Evolutionary conservation across 108 stramenopile species (phyloP).

Genomic region (Aurantiochytrium sp.): DNA sequence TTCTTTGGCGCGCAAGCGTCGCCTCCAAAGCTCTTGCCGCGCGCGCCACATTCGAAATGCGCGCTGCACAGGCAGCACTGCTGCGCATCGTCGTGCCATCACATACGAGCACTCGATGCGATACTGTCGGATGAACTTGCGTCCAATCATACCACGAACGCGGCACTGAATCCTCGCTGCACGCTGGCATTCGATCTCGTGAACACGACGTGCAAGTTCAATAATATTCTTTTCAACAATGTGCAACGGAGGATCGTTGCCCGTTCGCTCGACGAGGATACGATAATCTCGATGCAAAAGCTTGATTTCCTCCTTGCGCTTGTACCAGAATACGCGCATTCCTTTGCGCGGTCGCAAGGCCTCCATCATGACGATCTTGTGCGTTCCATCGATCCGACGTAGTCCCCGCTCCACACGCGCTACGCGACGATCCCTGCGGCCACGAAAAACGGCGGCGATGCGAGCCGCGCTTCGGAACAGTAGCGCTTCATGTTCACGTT

Average conservation of each 20-base stretch:
- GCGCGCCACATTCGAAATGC: background rate
- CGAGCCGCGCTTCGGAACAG: background rate
- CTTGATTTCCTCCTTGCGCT: background rate
- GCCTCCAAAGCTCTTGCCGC: background rate
- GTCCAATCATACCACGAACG: conserved; percentile 1
- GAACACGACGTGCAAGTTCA: background rate
- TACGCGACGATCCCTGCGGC: background rate
- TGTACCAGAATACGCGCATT: conserved; percentile 18
- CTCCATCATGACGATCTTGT: background rate
- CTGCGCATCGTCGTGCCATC: background rate
- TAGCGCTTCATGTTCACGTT: background rate
- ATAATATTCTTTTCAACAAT: conserved; percentile 4
- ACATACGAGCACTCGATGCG: background rate
- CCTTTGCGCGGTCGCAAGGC: background rate
- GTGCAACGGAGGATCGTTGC: background rate
- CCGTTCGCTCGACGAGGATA: background rate
- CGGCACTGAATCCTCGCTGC: background rate
- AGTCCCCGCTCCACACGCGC: background rate
- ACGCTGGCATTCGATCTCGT: background rate
- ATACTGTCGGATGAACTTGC: conserved; percentile 2
- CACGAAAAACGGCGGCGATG: background rate
- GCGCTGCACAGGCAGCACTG: background rate
- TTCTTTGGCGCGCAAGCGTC: background rate
- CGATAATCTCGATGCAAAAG: background rate
- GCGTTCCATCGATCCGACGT: background rate